Evolutionary conservation across 164 flowering plant species (phyloP).

Genomic region (Aristolochia fimbriata): DNA sequence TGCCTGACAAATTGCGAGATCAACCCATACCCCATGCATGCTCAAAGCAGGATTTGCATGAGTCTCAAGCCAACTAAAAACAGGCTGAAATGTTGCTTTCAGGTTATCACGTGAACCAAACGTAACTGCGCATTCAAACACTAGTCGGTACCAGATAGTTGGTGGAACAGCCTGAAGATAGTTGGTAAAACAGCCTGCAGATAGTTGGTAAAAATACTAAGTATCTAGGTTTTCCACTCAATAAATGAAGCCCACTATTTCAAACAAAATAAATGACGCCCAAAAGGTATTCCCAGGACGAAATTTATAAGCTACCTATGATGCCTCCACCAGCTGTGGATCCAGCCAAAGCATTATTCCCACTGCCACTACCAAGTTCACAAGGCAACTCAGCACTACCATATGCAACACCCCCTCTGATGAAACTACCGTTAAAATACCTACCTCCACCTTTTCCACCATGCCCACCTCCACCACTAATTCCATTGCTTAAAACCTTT

Average conservation of each 20-base stretch:
- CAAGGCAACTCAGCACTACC: constrained; percentile 91
- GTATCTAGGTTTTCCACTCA: too few relatives aligned
- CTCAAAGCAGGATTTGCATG: too few relatives aligned
- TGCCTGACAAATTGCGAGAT: constrained; percentile 75
- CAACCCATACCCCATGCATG: constrained; percentile 58
- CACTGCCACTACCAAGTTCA: constrained; percentile 99
- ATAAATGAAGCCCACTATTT: too few relatives aligned
- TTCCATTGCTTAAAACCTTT: constrained; percentile 42
- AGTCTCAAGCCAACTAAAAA: constrained; percentile 72
- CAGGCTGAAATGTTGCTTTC: constrained; percentile 38
- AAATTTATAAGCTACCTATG: constrained; percentile 39
- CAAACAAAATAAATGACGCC: background rate
- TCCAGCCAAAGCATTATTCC: constrained; percentile 47
- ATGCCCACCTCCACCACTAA: constrained; percentile 86
- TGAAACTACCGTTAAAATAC: constrained; percentile 46
- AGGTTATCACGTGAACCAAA: constrained; percentile 64
- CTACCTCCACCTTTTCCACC: constrained; percentile 91
- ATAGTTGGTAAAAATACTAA: too few relatives aligned
- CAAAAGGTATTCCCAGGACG: background rate
- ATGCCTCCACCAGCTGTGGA: constrained; percentile 88
- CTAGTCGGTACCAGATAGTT: constrained; percentile 83
- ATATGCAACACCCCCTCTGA: constrained; percentile 68
- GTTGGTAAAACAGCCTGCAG: background rate
- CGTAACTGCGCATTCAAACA: constrained; percentile 92
- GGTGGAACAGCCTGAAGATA: constrained; percentile 66